Evolutionary conservation across 768 basidiomycete species (phyloP).

Genomic region (Agaricus sinodeliciosus): DNA sequence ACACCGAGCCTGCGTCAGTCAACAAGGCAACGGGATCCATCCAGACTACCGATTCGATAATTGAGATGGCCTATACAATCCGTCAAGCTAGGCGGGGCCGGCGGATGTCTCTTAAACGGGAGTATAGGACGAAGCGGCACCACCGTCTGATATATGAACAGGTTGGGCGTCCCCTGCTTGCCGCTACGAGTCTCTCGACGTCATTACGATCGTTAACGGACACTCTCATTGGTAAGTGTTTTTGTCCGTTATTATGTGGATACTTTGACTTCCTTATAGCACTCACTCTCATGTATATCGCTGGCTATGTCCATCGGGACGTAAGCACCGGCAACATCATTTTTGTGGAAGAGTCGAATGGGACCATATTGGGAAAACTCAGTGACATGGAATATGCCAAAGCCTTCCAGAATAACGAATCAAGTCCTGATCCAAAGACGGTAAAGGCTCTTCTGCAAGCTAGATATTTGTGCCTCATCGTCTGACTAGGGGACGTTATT

Average conservation of each 20-base stretch:
- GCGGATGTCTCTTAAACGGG: too few relatives aligned
- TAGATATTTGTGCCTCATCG: too few relatives aligned
- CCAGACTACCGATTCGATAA: too few relatives aligned
- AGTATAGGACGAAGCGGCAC: neutral
- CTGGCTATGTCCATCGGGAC: constrained; percentile 8
- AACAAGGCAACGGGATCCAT: too few relatives aligned
- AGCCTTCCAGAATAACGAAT: neutral
- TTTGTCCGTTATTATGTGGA: neutral
- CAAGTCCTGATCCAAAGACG: neutral
- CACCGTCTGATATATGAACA: neutral
- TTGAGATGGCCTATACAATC: too few relatives aligned
- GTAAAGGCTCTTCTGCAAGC: neutral
- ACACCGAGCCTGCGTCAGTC: too few relatives aligned
- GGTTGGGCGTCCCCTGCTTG: constrained; percentile 13
- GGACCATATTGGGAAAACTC: neutral
- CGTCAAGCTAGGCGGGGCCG: too few relatives aligned
- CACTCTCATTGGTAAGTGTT: neutral
- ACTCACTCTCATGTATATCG: neutral
- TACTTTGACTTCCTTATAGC: neutral
- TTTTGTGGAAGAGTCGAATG: neutral
- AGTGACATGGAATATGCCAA: constrained; percentile 6
- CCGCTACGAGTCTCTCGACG: constrained; percentile 20
- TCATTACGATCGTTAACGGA: neutral
- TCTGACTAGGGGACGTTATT: too few relatives aligned
- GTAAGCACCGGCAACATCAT: constrained; percentile 4